Evolutionary conservation across 805 yeast species (phyloP).

Genomic region (Saturnispora sanitii): DNA sequence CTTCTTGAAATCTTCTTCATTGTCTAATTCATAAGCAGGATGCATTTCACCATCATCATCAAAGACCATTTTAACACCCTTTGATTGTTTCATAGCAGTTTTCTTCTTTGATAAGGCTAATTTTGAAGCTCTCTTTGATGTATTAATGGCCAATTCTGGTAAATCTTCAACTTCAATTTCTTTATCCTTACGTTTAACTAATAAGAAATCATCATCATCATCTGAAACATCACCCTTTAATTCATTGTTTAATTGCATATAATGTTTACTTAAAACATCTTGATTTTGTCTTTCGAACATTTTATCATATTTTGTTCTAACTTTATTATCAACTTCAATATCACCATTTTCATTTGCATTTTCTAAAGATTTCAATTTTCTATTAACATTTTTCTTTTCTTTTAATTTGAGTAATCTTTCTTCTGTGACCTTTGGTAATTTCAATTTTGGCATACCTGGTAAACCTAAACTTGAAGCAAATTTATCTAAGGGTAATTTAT

Average conservation of each 20-base stretch:
- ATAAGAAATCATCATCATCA: constrained; percentile 61
- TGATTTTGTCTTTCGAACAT: constrained; percentile 96
- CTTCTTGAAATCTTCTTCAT: constrained; percentile 74
- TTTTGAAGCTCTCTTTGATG: constrained; percentile 77
- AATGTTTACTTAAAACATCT: constrained; percentile 83
- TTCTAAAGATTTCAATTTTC: constrained; percentile 51
- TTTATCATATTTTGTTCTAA: constrained; percentile 82
- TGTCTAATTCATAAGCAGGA: constrained; percentile 82
- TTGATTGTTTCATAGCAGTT: constrained; percentile 40
- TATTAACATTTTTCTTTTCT: constrained; percentile 71
- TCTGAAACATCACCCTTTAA: constrained; percentile 22
- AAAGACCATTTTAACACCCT: constrained; percentile 70
- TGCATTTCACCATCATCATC: constrained; percentile 95
- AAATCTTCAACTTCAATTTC: constrained; percentile 52
- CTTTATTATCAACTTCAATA: constrained; percentile 34
- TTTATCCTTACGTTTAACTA: constrained; percentile 72
- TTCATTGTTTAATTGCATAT: constrained; percentile 57
- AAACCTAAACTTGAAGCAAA: constrained; percentile 84
- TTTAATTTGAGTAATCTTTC: constrained; percentile 38
- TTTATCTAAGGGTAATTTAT: constrained; percentile 67
- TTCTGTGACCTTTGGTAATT: constrained; percentile 48
- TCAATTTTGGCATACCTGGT: constrained; percentile 93
- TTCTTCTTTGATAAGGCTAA: constrained; percentile 81
- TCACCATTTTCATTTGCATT: constrained; percentile 61
- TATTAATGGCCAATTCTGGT: constrained; percentile 44